Percentiles rank a stretch among this genome's conserved stretches.
Conservation (phyloP, 2,329 filamentous ascomycete genomes). For the Xylariales sp. region DNA sequence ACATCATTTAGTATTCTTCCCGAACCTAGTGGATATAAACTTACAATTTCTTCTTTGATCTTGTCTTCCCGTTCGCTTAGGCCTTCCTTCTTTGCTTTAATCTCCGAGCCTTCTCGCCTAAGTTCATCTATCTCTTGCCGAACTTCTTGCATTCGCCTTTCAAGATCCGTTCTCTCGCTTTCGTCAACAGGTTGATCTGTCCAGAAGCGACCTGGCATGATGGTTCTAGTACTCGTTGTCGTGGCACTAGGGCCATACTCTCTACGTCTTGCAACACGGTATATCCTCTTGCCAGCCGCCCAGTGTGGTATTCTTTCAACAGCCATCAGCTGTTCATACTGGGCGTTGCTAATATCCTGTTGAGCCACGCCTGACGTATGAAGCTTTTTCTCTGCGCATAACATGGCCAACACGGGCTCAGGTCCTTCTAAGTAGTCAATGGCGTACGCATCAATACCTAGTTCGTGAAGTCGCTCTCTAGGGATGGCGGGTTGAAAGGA, state of each 20-base stretch:
- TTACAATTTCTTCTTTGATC: conserved; percentile 60
- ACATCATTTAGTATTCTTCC: conserved; percentile 24
- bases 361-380: conserved; percentile 75
- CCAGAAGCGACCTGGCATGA: conserved; percentile 76
- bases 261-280: conserved; percentile 74
- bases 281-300: conserved; percentile 74
- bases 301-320: conserved; percentile 72
- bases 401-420: conserved; percentile 84
- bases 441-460: conserved; percentile 84
- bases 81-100: conserved; percentile 53
- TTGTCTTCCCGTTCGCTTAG: conserved; percentile 56
- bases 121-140: conserved; percentile 52
- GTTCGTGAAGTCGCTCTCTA: conserved; percentile 61
- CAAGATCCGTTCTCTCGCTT: conserved; percentile 71
- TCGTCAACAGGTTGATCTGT: conserved; percentile 80
- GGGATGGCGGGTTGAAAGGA: conserved; percentile 67
- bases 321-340: conserved; percentile 73
- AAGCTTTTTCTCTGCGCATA: conserved; percentile 79
- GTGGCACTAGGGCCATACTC: conserved; percentile 84
- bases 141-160: conserved; percentile 62
- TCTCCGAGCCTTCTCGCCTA: conserved; percentile 49
- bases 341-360: conserved; percentile 71
- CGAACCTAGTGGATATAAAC: conserved; percentile 34
- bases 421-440: conserved; percentile 85
- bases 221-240: conserved; percentile 72